Evolutionary conservation across 768 basidiomycete species (phyloP).

Genomic region (Pisolithus orientalis): DNA sequence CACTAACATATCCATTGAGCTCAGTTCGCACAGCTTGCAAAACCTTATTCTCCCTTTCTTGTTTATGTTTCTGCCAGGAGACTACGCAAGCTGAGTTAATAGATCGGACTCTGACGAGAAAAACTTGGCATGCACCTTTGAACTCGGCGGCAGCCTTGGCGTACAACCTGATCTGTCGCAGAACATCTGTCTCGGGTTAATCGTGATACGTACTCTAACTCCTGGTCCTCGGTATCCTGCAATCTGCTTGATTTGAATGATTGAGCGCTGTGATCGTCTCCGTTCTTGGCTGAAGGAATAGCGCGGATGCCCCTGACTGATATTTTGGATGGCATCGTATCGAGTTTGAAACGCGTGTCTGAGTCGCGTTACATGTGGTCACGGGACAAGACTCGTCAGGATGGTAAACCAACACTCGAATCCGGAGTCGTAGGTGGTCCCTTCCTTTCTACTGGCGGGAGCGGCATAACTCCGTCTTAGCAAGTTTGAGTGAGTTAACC

Average conservation of each 20-base stretch:
- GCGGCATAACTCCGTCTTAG: too few species aligned
- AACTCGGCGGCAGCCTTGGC: slow-evolving; percentile 27
- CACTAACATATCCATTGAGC: slow-evolving; percentile 20
- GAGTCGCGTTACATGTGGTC: too few species aligned
- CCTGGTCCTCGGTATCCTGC: slow-evolving; percentile 21
- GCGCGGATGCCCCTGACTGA: slow-evolving; percentile 7
- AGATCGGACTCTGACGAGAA: neutral
- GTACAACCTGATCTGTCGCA: slow-evolving; percentile 13
- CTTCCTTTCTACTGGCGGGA: too few species aligned
- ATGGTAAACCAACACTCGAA: too few species aligned
- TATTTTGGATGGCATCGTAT: slow-evolving; percentile 10
- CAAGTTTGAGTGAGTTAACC: too few species aligned
- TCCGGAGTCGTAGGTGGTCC: too few species aligned
- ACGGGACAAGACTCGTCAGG: too few species aligned
- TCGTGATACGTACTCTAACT: slow-evolving; percentile 16
- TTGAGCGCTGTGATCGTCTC: slow-evolving; percentile 5
- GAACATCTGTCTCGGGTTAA: neutral
- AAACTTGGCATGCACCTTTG: slow-evolving; percentile 16
- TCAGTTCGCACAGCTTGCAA: slow-evolving; percentile 17
- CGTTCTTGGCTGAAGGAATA: slow-evolving; percentile 6
- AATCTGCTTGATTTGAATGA: slow-evolving; percentile 13
- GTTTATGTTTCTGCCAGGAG: slow-evolving; percentile 28
- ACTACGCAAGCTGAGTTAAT: slow-evolving; percentile 11
- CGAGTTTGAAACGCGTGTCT: too few species aligned
- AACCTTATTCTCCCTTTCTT: slow-evolving; percentile 18